Evolutionary conservation across 257 asterid species (phyloP).

Genomic region (Nicotiana otophora): DNA sequence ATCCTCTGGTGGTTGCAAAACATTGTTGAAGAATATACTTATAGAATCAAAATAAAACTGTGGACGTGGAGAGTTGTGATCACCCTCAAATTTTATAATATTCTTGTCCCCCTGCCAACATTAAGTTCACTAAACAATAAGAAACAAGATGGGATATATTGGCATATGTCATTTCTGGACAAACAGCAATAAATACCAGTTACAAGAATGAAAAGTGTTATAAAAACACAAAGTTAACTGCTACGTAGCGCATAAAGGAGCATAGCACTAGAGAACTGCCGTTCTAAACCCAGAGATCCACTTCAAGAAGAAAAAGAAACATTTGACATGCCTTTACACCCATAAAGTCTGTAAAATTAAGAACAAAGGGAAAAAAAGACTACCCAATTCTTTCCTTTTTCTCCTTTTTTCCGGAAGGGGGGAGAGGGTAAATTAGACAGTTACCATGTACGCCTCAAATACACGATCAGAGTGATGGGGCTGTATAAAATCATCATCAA

Average conservation of each 20-base stretch:
- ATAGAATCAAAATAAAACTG: slow-evolving; percentile 94
- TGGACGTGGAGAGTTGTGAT: slow-evolving; percentile 95
- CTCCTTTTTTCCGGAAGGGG: not conserved
- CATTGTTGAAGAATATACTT: slow-evolving; percentile 86
- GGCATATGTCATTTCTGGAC: not conserved
- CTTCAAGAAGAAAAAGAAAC: slow-evolving; percentile 6
- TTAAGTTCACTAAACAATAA: slow-evolving; percentile 2
- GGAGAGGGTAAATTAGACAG: not conserved
- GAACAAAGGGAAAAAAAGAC: not conserved
- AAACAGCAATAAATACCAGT: slow-evolving; percentile 1
- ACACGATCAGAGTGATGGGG: slow-evolving; percentile 94
- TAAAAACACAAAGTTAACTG: not conserved
- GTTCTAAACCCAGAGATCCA: not conserved
- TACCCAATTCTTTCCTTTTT: not conserved
- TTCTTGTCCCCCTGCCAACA: slow-evolving; percentile 82
- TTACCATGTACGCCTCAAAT: slow-evolving; percentile 76
- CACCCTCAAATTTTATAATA: slow-evolving; percentile 90
- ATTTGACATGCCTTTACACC: not conserved
- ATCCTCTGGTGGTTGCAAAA: slow-evolving; percentile 78
- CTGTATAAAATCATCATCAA: slow-evolving; percentile 82
- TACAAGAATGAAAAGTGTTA: not conserved
- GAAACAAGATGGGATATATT: not conserved
- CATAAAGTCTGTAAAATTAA: too few species aligned
- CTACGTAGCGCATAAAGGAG: not conserved
- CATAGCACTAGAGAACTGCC: not conserved